phyloP scores from a whole-genome alignment of 305 asterid genomes.

The Fraxinus baroniana region DNA sequence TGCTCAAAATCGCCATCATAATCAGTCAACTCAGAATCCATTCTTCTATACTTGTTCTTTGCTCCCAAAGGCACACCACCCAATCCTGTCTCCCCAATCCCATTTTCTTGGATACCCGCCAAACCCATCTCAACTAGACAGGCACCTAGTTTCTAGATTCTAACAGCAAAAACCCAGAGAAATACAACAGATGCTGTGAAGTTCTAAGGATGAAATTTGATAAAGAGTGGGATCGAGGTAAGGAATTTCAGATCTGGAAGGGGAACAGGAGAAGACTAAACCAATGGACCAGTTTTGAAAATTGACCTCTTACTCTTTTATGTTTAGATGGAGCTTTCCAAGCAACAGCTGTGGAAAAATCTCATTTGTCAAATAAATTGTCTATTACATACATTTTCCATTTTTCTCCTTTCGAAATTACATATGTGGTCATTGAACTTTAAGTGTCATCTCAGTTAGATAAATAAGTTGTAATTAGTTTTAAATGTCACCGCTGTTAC shows the following conservation, averaged over 20 bases:
- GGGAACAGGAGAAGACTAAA: slow-evolving; percentile 15
- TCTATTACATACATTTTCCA: not conserved
- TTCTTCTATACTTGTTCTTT: slow-evolving; percentile 69
- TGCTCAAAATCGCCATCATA: slow-evolving; percentile 44
- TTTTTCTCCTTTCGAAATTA: not conserved
- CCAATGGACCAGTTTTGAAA: slow-evolving; percentile 22
- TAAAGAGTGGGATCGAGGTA: not conserved
- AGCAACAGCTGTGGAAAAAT: slow-evolving; percentile 22
- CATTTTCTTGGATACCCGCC: slow-evolving; percentile 52
- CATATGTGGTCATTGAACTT: not conserved
- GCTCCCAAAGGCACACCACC: slow-evolving; percentile 49
- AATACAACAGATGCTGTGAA: not conserved
- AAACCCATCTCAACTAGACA: slow-evolving; percentile 41
- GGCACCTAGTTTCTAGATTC: not conserved
- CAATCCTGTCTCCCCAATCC: slow-evolving; percentile 44
- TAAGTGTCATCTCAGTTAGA: not conserved
- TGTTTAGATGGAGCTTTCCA: slow-evolving; percentile 30
- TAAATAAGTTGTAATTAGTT: not conserved
- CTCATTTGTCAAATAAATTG: not conserved
- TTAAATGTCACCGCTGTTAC: not conserved
- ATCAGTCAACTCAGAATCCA: slow-evolving; percentile 56
- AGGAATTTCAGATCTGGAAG: slow-evolving; percentile 33
- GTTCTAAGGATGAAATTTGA: not conserved
- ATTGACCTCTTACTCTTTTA: slow-evolving; percentile 24
- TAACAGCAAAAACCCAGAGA: slow-evolving; percentile 17